Evolutionary conservation across 352 stramenopile genomes (phyloP).

Genomic region (Phytophthora uliginosa): DNA sequence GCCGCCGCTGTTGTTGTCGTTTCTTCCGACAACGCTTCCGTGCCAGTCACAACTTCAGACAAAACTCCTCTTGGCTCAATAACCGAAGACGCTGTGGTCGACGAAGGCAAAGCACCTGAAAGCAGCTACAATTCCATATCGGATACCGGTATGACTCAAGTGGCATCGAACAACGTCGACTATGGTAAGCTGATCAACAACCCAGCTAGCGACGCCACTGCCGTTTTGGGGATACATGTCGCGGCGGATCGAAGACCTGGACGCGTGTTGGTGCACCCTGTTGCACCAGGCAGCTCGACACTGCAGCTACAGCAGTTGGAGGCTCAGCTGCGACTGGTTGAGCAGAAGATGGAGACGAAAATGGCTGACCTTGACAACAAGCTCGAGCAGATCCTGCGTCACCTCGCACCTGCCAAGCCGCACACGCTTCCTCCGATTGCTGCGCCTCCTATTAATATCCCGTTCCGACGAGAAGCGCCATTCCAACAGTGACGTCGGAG

Average conservation of each 20-base stretch:
- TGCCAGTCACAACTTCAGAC: neutral
- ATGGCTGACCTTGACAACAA: constrained; percentile 41
- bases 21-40: neutral
- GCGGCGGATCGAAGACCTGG: constrained; percentile 28
- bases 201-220: neutral
- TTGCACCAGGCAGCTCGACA: neutral
- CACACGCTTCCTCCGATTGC: constrained; percentile 11
- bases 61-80: constrained; percentile 14
- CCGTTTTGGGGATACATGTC: neutral
- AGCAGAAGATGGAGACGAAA: constrained; percentile 43
- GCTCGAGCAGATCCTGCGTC: constrained; percentile 41
- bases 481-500: constrained; percentile 3
- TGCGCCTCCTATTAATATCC: neutral
- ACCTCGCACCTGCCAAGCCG: constrained; percentile 15
- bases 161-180: neutral
- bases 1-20: constrained; percentile 1
- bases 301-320: constrained; percentile 39
- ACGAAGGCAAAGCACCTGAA: constrained; percentile 20
- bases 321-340: constrained; percentile 25
- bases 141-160: neutral
- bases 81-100: constrained; percentile 20
- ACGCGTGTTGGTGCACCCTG: neutral
- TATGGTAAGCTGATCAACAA: neutral
- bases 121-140: neutral
- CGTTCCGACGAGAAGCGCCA: constrained; percentile 16